Percentiles rank a stretch among this genome's conserved stretches.
Evolutionary conservation across 768 basidiomycete species (phyloP).

Genomic region (Chalciporus chontae): DNA sequence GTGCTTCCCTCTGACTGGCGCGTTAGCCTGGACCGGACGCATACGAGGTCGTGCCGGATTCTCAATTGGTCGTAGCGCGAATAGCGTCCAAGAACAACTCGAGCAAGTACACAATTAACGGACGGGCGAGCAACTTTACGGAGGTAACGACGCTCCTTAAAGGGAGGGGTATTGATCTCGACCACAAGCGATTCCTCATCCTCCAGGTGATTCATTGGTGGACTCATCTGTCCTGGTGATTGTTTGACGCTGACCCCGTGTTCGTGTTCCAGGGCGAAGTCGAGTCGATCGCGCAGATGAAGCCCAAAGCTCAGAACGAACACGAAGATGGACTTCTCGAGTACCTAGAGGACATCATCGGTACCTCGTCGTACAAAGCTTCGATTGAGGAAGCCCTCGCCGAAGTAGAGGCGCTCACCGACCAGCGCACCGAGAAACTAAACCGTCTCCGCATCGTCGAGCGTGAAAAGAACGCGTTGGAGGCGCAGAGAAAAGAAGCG

Average conservation of each 20-base stretch:
- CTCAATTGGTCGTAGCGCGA: slow-evolving; percentile 80
- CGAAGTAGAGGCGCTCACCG: slow-evolving; percentile 80
- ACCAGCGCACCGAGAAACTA: slow-evolving; percentile 79
- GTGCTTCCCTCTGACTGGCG: neutral
- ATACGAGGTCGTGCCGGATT: slow-evolving; percentile 76
- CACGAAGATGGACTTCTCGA: slow-evolving; percentile 97
- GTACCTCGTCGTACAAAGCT: slow-evolving; percentile 86
- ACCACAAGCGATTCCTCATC: slow-evolving; percentile 97
- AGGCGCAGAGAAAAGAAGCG: slow-evolving; percentile 87
- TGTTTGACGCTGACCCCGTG: neutral
- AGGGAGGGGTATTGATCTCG: slow-evolving; percentile 91
- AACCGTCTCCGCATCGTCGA: slow-evolving; percentile 88
- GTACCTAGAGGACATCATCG: slow-evolving; percentile 98
- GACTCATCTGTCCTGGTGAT: neutral
- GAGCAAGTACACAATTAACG: slow-evolving; percentile 91
- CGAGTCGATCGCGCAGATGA: slow-evolving; percentile 98
- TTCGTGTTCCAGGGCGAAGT: slow-evolving; percentile 75
- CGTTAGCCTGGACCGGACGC: slow-evolving; percentile 84
- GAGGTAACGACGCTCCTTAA: slow-evolving; percentile 91
- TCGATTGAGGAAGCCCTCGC: slow-evolving; percentile 81
- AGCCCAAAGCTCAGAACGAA: slow-evolving; percentile 88
- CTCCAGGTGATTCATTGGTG: slow-evolving; percentile 59
- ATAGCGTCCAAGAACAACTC: slow-evolving; percentile 87
- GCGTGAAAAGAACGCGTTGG: slow-evolving; percentile 82
- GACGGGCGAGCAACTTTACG: slow-evolving; percentile 66